These are phyloP conservation scores for Arthrobotrys entomopaga DNA, from an alignment of 2,329 filamentous ascomycete species.

Conservation along the genomic window DNA sequence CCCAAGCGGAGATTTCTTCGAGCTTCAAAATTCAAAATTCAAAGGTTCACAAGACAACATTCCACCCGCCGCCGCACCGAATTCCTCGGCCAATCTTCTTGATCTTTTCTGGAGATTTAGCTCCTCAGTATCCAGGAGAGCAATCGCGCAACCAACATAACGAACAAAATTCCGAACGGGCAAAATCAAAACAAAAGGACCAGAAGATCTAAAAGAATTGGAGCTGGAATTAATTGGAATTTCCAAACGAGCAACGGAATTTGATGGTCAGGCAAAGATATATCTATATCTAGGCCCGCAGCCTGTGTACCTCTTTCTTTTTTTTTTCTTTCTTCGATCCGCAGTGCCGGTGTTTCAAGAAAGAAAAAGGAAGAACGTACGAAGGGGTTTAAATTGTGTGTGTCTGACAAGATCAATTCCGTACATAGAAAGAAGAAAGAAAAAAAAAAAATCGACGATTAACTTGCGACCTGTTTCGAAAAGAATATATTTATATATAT, in stretches of 20 bases:
- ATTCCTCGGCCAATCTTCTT: neutral
- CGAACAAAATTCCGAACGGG: constrained; percentile 8
- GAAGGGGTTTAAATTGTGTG: neutral
- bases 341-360: constrained; percentile 5
- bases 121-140: neutral
- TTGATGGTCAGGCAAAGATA: no score
- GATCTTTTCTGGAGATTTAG: no score
- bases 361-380: constrained; percentile 22
- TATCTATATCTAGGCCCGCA: no score
- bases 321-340: neutral
- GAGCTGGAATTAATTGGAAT: no score
- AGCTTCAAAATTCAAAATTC: no score
- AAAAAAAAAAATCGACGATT: no score
- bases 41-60: constrained; percentile 5
- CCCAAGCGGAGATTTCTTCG: neutral
- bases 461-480: constrained; percentile 2
- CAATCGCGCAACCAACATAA: neutral
- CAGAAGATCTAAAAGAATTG: no score
- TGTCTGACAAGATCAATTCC: neutral
- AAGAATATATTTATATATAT: neutral
- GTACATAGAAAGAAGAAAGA: neutral
- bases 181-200: constrained; percentile 15
- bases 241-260: no score
- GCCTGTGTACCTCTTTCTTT: neutral
- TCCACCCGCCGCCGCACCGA: constrained; percentile 16